phyloP scores from a whole-genome alignment of 2,329 filamentous ascomycete genomes.

The Pestalotiopsis sp. region DNA sequence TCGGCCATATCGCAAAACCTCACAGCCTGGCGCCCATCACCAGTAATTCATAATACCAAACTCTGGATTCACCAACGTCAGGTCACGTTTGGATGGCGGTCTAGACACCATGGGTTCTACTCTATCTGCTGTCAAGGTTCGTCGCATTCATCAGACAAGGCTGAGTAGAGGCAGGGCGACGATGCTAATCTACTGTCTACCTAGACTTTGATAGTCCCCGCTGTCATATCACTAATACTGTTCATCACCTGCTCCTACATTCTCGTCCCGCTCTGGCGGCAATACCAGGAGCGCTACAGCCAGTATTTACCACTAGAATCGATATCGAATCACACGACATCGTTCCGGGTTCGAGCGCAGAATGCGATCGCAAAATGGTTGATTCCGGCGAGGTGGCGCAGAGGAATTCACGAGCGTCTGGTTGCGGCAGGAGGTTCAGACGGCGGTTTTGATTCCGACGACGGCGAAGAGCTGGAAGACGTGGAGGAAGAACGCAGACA shows the following conservation, averaged over 20 bases:
- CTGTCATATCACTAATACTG: conserved; percentile 67
- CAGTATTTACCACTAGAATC: conserved; percentile 71
- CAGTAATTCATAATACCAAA: neutral
- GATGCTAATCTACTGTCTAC: neutral
- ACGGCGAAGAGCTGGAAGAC: conserved; percentile 69
- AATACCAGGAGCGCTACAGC: conserved; percentile 69
- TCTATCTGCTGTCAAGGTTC: conserved; percentile 37
- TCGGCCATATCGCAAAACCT: neutral
- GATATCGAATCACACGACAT: conserved; percentile 57
- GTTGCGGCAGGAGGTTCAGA: conserved; percentile 42
- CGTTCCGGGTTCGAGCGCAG: conserved; percentile 53
- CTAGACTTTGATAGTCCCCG: conserved; percentile 70
- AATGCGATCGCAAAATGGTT: conserved; percentile 38
- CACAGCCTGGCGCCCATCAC: neutral
- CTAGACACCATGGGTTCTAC: conserved; percentile 31
- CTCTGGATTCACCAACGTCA: neutral
- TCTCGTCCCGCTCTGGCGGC: conserved; percentile 67
- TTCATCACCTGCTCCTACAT: conserved; percentile 67
- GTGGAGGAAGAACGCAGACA: conserved; percentile 51
- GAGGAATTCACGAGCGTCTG: conserved; percentile 39
- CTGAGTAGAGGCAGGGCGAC: neutral
- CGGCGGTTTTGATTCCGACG: conserved; percentile 60
- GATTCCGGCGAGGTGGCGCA: conserved; percentile 49
- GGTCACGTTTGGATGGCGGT: neutral
- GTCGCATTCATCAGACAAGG: neutral